Conservation (phyloP, 2,329 filamentous ascomycete genomes). For the Colletotrichum tamarilloi region DNA sequence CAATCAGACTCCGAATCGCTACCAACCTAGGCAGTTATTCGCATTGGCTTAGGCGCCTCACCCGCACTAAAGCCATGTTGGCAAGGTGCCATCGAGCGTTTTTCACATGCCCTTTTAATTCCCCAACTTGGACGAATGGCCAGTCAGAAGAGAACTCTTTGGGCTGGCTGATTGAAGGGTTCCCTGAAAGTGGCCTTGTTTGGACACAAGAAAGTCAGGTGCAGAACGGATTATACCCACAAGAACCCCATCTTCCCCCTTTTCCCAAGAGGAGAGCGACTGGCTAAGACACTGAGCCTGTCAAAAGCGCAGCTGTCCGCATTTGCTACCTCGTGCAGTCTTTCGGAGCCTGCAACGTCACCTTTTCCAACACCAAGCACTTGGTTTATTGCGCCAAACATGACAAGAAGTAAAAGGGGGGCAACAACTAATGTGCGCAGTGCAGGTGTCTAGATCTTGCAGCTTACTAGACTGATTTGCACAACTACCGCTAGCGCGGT, state of each 20-base stretch:
- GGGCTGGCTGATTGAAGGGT: neutral
- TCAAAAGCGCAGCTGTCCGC: slow-evolving; percentile 6
- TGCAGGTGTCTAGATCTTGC: slow-evolving; percentile 9
- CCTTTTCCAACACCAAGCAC: neutral
- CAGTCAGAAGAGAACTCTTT: neutral
- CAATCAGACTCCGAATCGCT: slow-evolving; percentile 5
- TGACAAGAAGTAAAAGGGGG: neutral
- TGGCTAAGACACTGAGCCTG: neutral
- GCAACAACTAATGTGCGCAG: neutral
- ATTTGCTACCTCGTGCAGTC: neutral
- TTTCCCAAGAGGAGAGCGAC: neutral
- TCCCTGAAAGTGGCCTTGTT: slow-evolving; percentile 13
- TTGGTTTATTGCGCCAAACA: neutral
- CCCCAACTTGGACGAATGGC: slow-evolving; percentile 17
- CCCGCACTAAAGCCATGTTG: slow-evolving; percentile 21
- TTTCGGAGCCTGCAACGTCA: neutral
- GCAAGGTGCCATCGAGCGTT: slow-evolving; percentile 10
- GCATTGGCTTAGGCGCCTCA: slow-evolving; percentile 16
- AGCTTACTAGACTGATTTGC: neutral
- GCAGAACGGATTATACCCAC: neutral
- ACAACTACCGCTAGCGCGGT: slow-evolving; percentile 31
- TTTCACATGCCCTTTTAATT: slow-evolving; percentile 19
- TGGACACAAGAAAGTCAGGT: slow-evolving; percentile 14
- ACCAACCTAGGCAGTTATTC: slow-evolving; percentile 10
- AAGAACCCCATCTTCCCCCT: neutral